phyloP scores from a whole-genome alignment of 2,329 filamentous ascomycete genomes.

The Rutstroemia sydowiana region DNA sequence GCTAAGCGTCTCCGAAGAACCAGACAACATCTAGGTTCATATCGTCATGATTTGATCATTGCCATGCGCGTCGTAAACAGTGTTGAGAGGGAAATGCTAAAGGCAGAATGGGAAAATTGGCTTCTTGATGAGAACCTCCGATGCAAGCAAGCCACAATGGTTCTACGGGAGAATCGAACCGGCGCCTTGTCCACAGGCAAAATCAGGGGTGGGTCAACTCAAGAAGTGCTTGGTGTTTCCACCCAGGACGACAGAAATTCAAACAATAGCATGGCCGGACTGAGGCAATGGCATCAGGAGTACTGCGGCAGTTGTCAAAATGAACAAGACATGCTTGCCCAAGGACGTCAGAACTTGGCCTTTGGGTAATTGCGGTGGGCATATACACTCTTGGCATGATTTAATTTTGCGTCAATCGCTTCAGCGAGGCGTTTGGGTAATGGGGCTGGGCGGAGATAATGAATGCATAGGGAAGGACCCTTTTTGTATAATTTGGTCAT shows the following conservation, averaged over 20 bases:
- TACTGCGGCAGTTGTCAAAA: conserved; percentile 55
- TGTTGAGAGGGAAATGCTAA: conserved; percentile 78
- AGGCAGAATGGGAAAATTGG: conserved; percentile 92
- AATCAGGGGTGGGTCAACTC: conserved; percentile 16
- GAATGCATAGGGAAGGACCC: neutral
- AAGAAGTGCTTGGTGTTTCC: conserved; percentile 20
- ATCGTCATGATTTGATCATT: conserved; percentile 85
- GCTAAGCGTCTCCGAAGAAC: conserved; percentile 64
- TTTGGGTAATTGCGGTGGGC: conserved; percentile 19
- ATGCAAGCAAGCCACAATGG: conserved; percentile 55
- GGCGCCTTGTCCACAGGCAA: conserved; percentile 23
- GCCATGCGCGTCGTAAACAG: conserved; percentile 85
- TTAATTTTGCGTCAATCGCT: neutral
- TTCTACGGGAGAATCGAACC: conserved; percentile 34
- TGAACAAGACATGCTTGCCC: conserved; percentile 26
- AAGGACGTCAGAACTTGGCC: conserved; percentile 17
- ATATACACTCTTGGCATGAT: neutral
- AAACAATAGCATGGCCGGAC: conserved; percentile 35
- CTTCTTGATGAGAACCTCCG: conserved; percentile 68
- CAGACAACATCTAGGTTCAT: conserved; percentile 73
- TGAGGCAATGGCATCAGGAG: conserved; percentile 48
- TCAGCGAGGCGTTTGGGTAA: conserved; percentile 11
- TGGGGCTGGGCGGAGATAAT: neutral
- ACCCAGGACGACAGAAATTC: conserved; percentile 20
- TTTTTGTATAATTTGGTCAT: neutral